Evolutionary conservation across 108 stramenopile species (phyloP), one percentile per base, ranked within the genome.

Genomic region (Cylindrotheca closterium): DNA sequence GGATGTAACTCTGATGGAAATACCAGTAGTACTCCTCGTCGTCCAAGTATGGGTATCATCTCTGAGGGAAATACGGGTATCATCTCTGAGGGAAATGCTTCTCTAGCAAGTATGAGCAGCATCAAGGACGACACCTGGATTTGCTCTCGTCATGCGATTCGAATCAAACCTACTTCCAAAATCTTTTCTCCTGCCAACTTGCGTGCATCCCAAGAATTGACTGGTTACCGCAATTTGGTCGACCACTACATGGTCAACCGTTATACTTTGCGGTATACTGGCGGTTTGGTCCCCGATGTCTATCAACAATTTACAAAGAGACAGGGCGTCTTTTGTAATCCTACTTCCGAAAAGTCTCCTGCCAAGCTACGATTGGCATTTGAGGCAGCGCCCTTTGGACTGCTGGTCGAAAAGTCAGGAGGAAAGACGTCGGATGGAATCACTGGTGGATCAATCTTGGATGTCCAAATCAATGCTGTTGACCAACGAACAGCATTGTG

Each of bases 171-270:
- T 34, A 84, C 84, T 37, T 78, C 84, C 73, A 89, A 92, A 64
- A 84, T 90, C 30, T 92, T 90, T 74, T 93, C 95, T 26, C 97
- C 97, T 10, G 97, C 95, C 30, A 98, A 98, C 76, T 67, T 98
- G 19, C 76, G 97, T 15, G 92, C 94, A 7, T 91, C 93, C 19
- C 81, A 92, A 59, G 94, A 96, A 57, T 82, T 93, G 57, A 71
- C 86, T 60, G 84, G 85, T 31, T 91, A 97, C 80, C 80, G 83
- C 33, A 80, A 82, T 46, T 78, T 97, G 22, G 78, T 96, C 45
- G 75, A 88, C 68, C 85, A 93, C 60, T 96, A 88, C 73, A 93
- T 95, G 70, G 74, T 73, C 42, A 92, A 97, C 64, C 88, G 92
- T 24, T 93, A 96, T 65, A 97, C 96, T 49, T 81, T 96, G 52